These are phyloP conservation scores for Styphnolobium japonicum DNA, from an alignment of 306 rosid genomes.

Conservation along the genomic window DNA sequence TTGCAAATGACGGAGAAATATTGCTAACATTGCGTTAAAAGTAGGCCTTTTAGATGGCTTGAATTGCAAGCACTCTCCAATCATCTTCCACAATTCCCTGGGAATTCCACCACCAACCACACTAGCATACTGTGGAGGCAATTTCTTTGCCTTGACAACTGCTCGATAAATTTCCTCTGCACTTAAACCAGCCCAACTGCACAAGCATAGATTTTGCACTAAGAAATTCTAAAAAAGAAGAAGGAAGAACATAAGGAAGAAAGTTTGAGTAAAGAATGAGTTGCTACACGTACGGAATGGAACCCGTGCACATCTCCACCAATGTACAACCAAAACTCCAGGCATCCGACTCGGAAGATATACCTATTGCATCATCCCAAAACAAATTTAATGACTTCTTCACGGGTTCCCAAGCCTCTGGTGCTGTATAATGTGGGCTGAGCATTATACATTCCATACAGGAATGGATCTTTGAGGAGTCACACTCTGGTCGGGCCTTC, in stretches of 20 bases:
- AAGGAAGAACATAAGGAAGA: constrained; percentile 23
- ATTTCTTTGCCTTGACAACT: constrained; percentile 75
- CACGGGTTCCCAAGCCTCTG: constrained; percentile 99
- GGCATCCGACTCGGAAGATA: constrained; percentile 95
- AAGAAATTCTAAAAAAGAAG: constrained; percentile 28
- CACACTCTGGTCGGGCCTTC: constrained; percentile 80
- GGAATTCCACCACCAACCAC: constrained; percentile 99
- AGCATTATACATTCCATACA: constrained; percentile 99
- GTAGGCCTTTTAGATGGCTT: constrained; percentile 89
- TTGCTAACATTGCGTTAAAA: constrained; percentile 82
- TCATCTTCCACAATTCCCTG: constrained; percentile 97
- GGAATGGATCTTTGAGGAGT: constrained; percentile 78
- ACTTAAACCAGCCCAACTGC: constrained; percentile 96
- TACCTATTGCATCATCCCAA: constrained; percentile 97
- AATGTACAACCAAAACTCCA: constrained; percentile 99
- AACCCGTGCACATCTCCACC: constrained; percentile 99
- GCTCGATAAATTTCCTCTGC: constrained; percentile 91
- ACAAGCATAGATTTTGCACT: constrained; percentile 35
- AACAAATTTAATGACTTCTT: constrained; percentile 81
- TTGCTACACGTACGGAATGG: constrained; percentile 89
- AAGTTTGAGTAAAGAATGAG: constrained; percentile 36
- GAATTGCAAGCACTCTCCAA: constrained; percentile 97
- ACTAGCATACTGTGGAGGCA: constrained; percentile 97
- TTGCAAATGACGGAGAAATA: constrained; percentile 89
- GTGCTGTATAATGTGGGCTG: constrained; percentile 93